Evolutionary conservation across 495 filamentous ascomycete genomes (phyloP), one percentile per base, ranked within the genome.

Genomic region (Penicillium pancosmium): DNA sequence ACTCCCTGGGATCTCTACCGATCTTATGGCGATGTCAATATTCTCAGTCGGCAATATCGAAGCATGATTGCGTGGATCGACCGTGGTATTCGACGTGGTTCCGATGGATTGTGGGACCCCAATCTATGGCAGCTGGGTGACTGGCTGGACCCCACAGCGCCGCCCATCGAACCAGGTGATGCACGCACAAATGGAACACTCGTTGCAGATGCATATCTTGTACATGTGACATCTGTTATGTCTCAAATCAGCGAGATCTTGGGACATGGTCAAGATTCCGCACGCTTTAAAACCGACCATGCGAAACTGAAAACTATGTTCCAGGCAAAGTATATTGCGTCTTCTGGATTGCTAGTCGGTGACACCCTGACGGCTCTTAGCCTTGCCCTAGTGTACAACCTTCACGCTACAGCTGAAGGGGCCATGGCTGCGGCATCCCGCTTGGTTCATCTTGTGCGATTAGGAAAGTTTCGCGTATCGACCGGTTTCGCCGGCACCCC

Each of bases 401-500:
- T 86, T 13, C 71, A 78, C 55, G 27, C 67, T 10, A 71, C 69
- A 10, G 53, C 57, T 12, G 65, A 64, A 2, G 73, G 78, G 52
- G 69, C 68, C 40, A 54, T 64, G 35, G 49, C 49, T 7, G 77
- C 80, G 7, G 68, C 67, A 3, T 16, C 35, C 12, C 70, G 74
- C 0, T 66, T 79, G 5, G 76, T 47, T 18, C 56, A 50, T 5
- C 55, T 52, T 25, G 54, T 83, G 18, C 70, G 52, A 9, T 54
- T 67, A 4, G 73, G 73, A 9, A 60, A 72, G n/a, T 82, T 79
- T 59, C 68, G 69, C 1, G 77, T 86, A 5, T 72, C 75, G 1
- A 85, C 83, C 8, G 83, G 82, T 2, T 86, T 86, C 54, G 80
- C 77, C 0, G 82, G 81, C 0, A 86, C 82, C 4, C 80, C 81